phyloP scores from a whole-genome alignment of 352 stramenopile genomes.

The Phytophthora foliorum region DNA sequence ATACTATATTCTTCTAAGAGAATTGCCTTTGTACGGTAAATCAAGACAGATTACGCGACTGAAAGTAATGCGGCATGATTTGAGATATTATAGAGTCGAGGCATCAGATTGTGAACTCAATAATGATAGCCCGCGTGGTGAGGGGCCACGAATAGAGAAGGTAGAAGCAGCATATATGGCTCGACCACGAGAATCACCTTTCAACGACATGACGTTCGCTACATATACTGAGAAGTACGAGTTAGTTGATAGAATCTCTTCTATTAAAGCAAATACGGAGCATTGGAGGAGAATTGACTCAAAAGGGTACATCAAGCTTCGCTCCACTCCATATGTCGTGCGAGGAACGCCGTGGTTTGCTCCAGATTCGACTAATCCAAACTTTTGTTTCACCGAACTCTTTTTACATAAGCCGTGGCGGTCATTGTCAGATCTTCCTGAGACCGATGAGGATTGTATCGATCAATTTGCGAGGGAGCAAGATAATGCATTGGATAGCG shows the following conservation, averaged over 20 bases:
- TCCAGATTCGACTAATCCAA: too few species aligned
- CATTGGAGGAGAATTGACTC: not conserved
- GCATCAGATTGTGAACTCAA: not conserved
- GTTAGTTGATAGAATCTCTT: not conserved
- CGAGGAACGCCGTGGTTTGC: too few species aligned
- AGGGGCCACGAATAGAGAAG: not conserved
- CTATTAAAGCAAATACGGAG: not conserved
- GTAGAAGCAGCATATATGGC: conserved; percentile 5
- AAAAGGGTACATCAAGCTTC: conserved; percentile 5
- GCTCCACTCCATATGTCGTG: not conserved
- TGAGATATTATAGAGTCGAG: conserved; percentile 10
- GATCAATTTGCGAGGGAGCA: too few species aligned
- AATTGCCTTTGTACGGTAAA: conserved; percentile 10
- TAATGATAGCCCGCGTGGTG: not conserved
- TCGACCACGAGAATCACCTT: not conserved
- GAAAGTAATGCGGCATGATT: conserved; percentile 1
- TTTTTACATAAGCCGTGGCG: conserved; percentile 3
- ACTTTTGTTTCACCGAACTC: too few species aligned
- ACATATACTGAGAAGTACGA: conserved; percentile 4
- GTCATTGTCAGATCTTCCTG: not conserved
- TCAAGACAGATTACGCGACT: not conserved
- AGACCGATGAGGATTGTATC: conserved; percentile 2
- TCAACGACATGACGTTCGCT: conserved; percentile 4
- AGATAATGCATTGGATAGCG: too few species aligned
- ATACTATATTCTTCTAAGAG: conserved; percentile 5